Evolutionary conservation across 495 filamentous ascomycete species (phyloP), one percentile per base, ranked within the genome.

Genomic region (Hypoxylon lienhwacheense): DNA sequence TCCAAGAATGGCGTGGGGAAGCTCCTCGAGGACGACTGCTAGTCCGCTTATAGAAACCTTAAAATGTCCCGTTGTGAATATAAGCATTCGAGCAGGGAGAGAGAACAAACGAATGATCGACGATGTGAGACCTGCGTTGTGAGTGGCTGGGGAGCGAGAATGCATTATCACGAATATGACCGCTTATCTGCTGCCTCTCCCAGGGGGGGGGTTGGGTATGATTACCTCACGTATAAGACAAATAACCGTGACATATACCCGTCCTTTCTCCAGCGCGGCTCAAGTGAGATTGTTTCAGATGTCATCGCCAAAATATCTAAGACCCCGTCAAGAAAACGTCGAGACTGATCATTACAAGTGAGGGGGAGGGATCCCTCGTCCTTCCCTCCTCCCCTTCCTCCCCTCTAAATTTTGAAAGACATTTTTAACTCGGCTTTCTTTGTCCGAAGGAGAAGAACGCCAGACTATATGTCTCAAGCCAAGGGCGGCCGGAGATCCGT

Each of bases 161-260:
- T 45, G 52, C 47, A 37, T 42, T 43, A 25, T 61, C 47, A 34
- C 40, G 29, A 44, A 29, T 7, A 11, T 43, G 42, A 35, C 34
- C 42, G 34, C 41, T 15, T 21, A 42, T 45, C 21, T 49, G 31
- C 28, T 15, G n/a, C n/a, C n/a, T n/a, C n/a, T 32, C 31, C 36
- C 40, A 47, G 52, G 58, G 51, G 51, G 51, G 16, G 14, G 51
- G 33, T 19, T n/a, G n/a, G n/a, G n/a, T n/a, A n/a, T n/a, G n/a
- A n/a, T n/a, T n/a, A n/a, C n/a, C n/a, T n/a, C n/a, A n/a, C n/a
- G n/a, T 37, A 59, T 25, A 47, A 61, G 58, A 54, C 58, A 61
- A 51, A 61, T 61, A 61, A 61, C 58, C 58, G 58, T 52, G 47
- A 55, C 58, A 61, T 52, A 61, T 61, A 61, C 51, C 58, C 58